Base-by-base conservation (phyloP, 2,329 filamentous ascomycete species). In the Colletotrichum sp. region DNA sequence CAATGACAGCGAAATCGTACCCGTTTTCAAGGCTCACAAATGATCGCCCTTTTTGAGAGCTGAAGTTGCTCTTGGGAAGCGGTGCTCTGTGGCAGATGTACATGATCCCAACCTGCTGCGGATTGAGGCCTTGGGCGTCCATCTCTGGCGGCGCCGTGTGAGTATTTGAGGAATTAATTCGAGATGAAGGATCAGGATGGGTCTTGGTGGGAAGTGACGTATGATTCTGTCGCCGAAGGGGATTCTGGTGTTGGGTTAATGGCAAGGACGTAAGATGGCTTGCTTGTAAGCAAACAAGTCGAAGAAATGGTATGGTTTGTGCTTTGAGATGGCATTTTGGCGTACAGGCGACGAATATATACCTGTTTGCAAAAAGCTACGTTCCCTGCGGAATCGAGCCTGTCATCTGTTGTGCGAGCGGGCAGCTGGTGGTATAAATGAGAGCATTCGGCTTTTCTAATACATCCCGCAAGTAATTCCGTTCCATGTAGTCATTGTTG, bases 341-440 rank as follows among this genome's bases (percentile, higher is more conserved):
- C 0, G 36, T 10, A 18, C 2, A 18, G 36, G 0, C 10, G 5
- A 2, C 2, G 0, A 4, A 12, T 48, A 48, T 7, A 12, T 12
- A 4, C 39, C 5, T 6, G 9, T 44, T 26, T 26, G 26, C 26
- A 26, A 5, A 5, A 1, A 16, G 16, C 36, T 39, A 16, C 36
- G 8, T 39, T 18, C 2, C 7, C 36, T 39, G 8, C 6, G 7
- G 36, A 9, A 18, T 16, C 4, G 15, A 39, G 36, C 4, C 8
- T 16, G 16, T 5, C 8, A 2, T 39, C 3, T 39, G 36, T 5
- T 39, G 32, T 34, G 13, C 6, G 32, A 34, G 32, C 12, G 32
- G 6, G 32, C 12, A 34, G 34, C 34, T 8, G 34, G 13, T 8
- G 16, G 36, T 34, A 34, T 44, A 44, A 44, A 6, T 10, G 0